Conservation (phyloP, 1,284 basidiomycete genomes). For the Termitomyces sp. region DNA sequence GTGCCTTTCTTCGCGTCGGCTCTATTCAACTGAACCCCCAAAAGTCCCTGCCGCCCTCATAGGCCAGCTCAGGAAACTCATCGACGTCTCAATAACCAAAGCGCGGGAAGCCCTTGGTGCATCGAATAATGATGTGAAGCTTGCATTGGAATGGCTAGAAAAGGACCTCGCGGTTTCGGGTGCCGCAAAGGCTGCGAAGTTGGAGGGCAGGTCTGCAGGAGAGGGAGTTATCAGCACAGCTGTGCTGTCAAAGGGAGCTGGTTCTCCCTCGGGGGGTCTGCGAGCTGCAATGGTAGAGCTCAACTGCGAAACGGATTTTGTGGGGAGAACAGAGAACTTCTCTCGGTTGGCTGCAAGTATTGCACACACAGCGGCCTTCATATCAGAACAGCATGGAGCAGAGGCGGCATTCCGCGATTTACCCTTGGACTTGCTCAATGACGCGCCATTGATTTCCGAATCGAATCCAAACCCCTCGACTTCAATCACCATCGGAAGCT, state of each 20-base stretch:
- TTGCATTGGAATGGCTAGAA: constrained; percentile 79
- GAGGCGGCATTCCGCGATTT: constrained; percentile 37
- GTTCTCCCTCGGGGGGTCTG: constrained; percentile 44
- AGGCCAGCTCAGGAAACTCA: constrained; percentile 78
- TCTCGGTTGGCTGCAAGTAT: constrained; percentile 74
- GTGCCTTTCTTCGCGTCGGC: constrained; percentile 19
- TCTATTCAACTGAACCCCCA: constrained; percentile 34
- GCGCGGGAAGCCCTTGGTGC: constrained; percentile 83
- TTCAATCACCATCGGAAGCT: constrained; percentile 58
- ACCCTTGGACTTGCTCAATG: constrained; percentile 51
- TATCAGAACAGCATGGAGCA: constrained; percentile 48
- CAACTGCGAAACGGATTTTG: constrained; percentile 97
- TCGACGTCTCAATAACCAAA: constrained; percentile 79
- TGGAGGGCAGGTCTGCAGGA: constrained; percentile 66
- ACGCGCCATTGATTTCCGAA: constrained; percentile 64
- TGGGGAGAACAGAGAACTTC: constrained; percentile 85
- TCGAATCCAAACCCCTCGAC: constrained; percentile 32
- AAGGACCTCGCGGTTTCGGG: constrained; percentile 69
- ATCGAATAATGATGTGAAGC: constrained; percentile 69
- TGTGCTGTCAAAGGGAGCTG: constrained; percentile 56
- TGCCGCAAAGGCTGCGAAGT: constrained; percentile 79
- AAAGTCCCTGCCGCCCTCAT: constrained; percentile 71
- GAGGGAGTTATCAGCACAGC: constrained; percentile 80
- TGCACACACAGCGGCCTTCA: constrained; percentile 82
- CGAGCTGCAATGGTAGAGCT: constrained; percentile 88